These are phyloP conservation scores for Camelina laxa DNA, from an alignment of 345 rosid genomes.

Conservation along the genomic window DNA sequence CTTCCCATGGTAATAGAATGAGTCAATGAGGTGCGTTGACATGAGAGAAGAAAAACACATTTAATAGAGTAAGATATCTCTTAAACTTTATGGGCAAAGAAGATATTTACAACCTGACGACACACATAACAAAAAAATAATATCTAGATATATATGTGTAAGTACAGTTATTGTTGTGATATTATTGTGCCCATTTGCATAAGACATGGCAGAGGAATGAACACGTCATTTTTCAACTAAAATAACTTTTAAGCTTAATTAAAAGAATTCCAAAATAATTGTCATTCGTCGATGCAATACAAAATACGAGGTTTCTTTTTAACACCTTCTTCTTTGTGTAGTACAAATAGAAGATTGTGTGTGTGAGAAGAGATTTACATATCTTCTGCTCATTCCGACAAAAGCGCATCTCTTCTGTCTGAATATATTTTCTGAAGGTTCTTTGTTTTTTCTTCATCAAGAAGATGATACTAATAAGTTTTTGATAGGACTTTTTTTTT, in stretches of 20 bases:
- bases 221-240: conserved; percentile 32
- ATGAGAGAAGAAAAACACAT: not conserved
- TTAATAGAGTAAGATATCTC: not conserved
- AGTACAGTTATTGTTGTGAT: not conserved
- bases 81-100: not conserved
- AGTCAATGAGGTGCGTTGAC: not conserved
- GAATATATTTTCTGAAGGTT: not conserved
- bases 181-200: conserved; percentile 32
- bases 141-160: conserved; percentile 18
- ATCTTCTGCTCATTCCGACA: conserved; percentile 23
- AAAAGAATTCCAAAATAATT: not conserved
- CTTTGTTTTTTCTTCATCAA: not conserved
- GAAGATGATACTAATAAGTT: not conserved
- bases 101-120: conserved; percentile 28
- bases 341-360: no score
- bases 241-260: not conserved
- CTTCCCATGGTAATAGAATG: no score
- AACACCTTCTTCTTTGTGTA: no score
- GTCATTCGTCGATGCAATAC: no score
- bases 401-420: conserved; percentile 10
- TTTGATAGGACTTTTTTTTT: not conserved
- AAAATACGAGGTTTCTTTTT: no score
- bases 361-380: no score
- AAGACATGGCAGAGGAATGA: conserved; percentile 29
- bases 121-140: conserved; percentile 3